Percentiles rank a stretch among this genome's conserved stretches.
Conservation (phyloP, 2,329 filamentous ascomycete genomes). For the Fusarium coicis region DNA sequence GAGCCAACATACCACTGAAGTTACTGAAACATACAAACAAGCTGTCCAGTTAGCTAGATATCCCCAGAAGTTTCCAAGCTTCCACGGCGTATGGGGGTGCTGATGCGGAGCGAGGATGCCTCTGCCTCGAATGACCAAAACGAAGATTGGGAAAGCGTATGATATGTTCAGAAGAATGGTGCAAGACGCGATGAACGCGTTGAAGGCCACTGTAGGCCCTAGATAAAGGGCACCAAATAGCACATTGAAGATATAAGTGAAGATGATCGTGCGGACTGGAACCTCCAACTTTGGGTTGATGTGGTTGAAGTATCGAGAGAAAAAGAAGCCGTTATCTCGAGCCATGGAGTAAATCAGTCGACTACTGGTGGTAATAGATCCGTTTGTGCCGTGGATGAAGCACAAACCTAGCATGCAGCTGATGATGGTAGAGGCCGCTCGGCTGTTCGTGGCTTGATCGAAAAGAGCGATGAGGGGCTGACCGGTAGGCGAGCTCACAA, state of each 20-base stretch:
- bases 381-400: background rate
- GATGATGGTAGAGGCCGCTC: background rate
- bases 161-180: background rate
- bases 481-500: background rate
- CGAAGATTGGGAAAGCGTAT: background rate
- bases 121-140: background rate
- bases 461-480: background rate
- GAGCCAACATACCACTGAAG: background rate
- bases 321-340: background rate
- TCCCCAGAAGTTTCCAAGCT: background rate
- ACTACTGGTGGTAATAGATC: background rate
- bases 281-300: background rate
- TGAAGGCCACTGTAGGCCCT: background rate
- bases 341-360: background rate
- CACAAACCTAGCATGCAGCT: background rate
- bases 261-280: background rate
- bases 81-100: background rate
- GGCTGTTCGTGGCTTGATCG: background rate
- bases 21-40: background rate
- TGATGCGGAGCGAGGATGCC: background rate
- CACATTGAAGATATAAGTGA: background rate
- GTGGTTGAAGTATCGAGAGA: background rate
- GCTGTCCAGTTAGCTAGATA: background rate
- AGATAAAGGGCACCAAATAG: background rate
- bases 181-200: background rate